Conservation (phyloP, 2,329 filamentous ascomycete species). For the Alternaria solani region DNA sequence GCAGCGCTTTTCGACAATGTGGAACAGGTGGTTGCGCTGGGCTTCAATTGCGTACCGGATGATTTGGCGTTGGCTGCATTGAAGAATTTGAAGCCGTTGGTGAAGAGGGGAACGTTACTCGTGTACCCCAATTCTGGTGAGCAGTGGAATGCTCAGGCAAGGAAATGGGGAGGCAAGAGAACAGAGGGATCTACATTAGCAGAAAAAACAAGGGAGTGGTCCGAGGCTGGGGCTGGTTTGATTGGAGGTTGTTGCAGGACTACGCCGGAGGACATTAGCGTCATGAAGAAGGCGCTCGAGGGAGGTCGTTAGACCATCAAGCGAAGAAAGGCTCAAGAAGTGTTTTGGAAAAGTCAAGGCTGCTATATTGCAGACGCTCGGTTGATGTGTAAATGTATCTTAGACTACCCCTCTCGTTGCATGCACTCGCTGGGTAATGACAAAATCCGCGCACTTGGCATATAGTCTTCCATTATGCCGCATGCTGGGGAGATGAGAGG, state of each 20-base stretch:
- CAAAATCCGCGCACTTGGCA: background rate
- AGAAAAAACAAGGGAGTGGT: constrained; percentile 45
- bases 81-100: constrained; percentile 37
- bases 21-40: constrained; percentile 52
- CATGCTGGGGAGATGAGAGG: background rate
- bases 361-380: background rate
- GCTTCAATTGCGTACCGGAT: constrained; percentile 56
- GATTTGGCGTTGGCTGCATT: constrained; percentile 47
- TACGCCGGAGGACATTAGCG: constrained; percentile 52
- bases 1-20: constrained; percentile 37
- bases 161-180: constrained; percentile 46
- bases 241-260: constrained; percentile 60
- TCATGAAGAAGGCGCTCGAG: constrained; percentile 39
- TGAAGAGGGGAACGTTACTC: constrained; percentile 45
- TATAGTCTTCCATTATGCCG: background rate
- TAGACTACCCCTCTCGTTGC: background rate
- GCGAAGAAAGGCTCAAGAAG: background rate
- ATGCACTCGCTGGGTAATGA: background rate
- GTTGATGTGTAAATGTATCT: background rate
- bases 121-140: constrained; percentile 60
- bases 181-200: constrained; percentile 34
- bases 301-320: background rate
- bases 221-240: constrained; percentile 50
- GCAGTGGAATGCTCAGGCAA: constrained; percentile 53
- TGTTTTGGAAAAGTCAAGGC: background rate